Evolutionary conservation across 169 alveolate species (phyloP), one percentile per base, ranked within the genome.

Genomic region (Plasmodium chabaudi): DNA sequence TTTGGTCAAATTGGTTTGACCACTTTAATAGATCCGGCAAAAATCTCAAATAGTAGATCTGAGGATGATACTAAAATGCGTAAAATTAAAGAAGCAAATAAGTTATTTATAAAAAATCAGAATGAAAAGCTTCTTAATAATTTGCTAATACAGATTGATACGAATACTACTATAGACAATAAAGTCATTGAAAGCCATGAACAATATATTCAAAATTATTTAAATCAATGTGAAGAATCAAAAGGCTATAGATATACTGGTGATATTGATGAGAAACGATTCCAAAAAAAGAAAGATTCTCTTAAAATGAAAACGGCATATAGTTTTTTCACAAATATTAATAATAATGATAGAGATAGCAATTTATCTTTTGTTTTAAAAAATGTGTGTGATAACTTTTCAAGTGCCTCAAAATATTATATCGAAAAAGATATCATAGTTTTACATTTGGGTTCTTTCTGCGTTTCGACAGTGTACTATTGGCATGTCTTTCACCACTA

Each of bases 401-500:
- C 39, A 2, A 46, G 23, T 23, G 25, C 46, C 15, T 82, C 90
- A 15, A 82, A 82, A 34, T 55, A 67, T 82, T 82, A 67, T 65
- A 82, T 82, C 9, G 90, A 82, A 47, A 82, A 67, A 25, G 90
- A 82, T 71, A 82, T 82, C 17, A 47, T 82, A 70, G 90, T 82
- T 55, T 67, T 82, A 61, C 90, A 65, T 15, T 71, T 82, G 15
- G 90, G 90, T 56, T 82, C 79, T 34, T 67, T 55, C 27, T 82
- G 90, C 17, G 79, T 67, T 5, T 82, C 82, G 1, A 57, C 90
- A 39, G 90, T 82, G 25, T 82, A 67, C 21, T 82, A 82, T n/a
- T 82, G 90, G 90, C 90, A 82, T 57, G 90, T 82, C 5, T 82
- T 82, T 82, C 90, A 82, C 21, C 90, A 82, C 42, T 82, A 82